Base-by-base conservation (phyloP, 306 rosid genomes). In the Canavalia gladiata region DNA sequence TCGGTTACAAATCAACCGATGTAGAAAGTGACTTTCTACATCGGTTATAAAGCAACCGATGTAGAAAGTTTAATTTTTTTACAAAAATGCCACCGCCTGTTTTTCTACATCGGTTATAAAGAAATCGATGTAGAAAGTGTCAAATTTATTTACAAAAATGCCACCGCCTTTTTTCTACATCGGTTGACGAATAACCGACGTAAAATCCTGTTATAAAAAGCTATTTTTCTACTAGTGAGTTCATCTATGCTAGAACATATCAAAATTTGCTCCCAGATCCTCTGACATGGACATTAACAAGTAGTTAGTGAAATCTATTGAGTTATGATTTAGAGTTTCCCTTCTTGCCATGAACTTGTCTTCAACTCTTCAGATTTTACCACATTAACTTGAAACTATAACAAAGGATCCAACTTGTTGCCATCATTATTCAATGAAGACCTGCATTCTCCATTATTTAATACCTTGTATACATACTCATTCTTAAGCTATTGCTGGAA, bases 231-330 rank as follows among this genome's bases (percentile, higher is more conserved):
- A n/a, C n/a, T n/a, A n/a, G n/a, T n/a, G n/a, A 90, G 69, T 80
- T 92, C 87, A 95, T 68, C 89, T 81, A 29, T 89, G 91, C 76
- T 89, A 88, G 82, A 93, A 88, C 42, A 85, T 92, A 85, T 91
- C 89, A 90, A 91, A 95, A 87, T 83, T 90, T 77, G 89, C 86
- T 77, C 85, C 87, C 41, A 90, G 90, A 88, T 93, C 90, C 87
- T 90, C 91, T 84, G 97, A 91, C 4, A 91, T 81, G 63, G 96
- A 93, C 92, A 83, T 88, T 77, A 88, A 81, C 1, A 91, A 92
- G 87, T 80, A 91, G 88, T 88, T 82, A 75, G 70, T 79, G 90
- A 95, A 93, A 82, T 91, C 92, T 70, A 87, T 76, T 3, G 96
- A 89, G 81, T 58, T 74, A 8, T 89, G 94, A 79, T 46, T 60